These are phyloP conservation scores for Phlegmacium glaucopus DNA, from an alignment of 768 basidiomycete species.

Conservation along the genomic window DNA sequence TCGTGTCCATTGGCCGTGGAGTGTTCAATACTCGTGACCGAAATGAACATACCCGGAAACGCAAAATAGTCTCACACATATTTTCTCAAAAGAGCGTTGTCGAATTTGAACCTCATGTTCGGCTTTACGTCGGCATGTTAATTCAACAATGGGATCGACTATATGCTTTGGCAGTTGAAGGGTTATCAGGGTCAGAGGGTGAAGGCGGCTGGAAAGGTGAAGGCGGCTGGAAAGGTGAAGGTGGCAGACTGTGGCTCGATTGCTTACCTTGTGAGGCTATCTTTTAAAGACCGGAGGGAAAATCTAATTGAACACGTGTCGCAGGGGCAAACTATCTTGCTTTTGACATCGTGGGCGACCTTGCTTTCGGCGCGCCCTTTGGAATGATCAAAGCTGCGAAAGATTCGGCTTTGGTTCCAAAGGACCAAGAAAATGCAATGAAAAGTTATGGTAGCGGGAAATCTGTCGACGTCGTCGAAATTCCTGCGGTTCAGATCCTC, in stretches of 20 bases:
- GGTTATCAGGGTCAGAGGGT: slow-evolving; percentile 56
- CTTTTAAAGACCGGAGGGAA: neutral
- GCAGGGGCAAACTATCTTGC: slow-evolving; percentile 53
- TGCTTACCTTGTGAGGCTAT: slow-evolving; percentile 61
- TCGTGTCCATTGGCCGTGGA: slow-evolving; percentile 70
- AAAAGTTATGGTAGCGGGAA: slow-evolving; percentile 47
- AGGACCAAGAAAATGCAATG: slow-evolving; percentile 52
- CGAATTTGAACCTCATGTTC: slow-evolving; percentile 82
- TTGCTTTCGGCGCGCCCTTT: slow-evolving; percentile 85
- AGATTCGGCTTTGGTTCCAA: slow-evolving; percentile 70
- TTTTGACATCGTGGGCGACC: slow-evolving; percentile 78
- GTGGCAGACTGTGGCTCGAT: slow-evolving; percentile 69
- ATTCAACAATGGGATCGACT: slow-evolving; percentile 76
- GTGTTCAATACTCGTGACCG: slow-evolving; percentile 81
- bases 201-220: slow-evolving; percentile 62
- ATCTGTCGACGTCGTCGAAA: slow-evolving; percentile 46
- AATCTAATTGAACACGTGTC: slow-evolving; percentile 7
- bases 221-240: slow-evolving; percentile 14
- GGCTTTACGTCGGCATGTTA: slow-evolving; percentile 54
- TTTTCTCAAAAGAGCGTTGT: slow-evolving; percentile 83
- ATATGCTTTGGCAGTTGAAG: slow-evolving; percentile 50
- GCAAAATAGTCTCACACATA: slow-evolving; percentile 87
- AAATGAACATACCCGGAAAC: slow-evolving; percentile 78
- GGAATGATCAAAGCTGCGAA: slow-evolving; percentile 79
- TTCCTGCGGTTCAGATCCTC: slow-evolving; percentile 82